phyloP scores from a whole-genome alignment of 108 stramenopile species.

The Skeletonema grethae region DNA sequence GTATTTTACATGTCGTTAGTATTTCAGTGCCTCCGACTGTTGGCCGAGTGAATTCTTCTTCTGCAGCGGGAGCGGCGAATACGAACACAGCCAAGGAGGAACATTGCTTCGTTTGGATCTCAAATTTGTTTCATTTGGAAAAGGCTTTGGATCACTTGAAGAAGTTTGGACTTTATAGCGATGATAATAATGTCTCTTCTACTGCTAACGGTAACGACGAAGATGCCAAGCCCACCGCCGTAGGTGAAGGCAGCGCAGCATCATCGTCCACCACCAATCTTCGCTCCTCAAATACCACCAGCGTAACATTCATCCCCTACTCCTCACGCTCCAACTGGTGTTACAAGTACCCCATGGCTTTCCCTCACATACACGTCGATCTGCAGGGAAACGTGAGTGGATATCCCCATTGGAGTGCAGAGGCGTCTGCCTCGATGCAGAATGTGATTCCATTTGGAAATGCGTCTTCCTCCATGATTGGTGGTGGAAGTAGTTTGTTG shows the following conservation, averaged over 20 bases:
- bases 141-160: constrained; percentile 7
- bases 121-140: background rate
- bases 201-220: background rate
- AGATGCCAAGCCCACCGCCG: background rate
- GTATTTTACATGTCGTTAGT: background rate
- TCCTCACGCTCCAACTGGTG: constrained; percentile 9
- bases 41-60: background rate
- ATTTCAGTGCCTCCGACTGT: background rate
- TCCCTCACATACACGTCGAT: constrained; percentile 8
- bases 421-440: background rate
- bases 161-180: constrained; percentile 10
- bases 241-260: background rate
- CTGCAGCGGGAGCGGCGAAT: background rate
- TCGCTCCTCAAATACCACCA: background rate
- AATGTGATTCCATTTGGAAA: background rate
- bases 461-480: background rate
- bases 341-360: constrained; percentile 10
- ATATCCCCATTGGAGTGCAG: constrained; percentile 9
- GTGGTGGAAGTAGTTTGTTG: too few species aligned
- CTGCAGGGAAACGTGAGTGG: constrained; percentile 5
- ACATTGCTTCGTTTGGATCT: constrained; percentile 22
- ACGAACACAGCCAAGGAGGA: background rate
- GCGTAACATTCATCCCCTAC: constrained; percentile 15
- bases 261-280: too few species aligned
- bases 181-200: background rate